Percentiles rank a stretch among this genome's conserved stretches.
Evolutionary conservation across 2,329 filamentous ascomycete species (phyloP).

Genomic region (Alternaria consortialis): DNA sequence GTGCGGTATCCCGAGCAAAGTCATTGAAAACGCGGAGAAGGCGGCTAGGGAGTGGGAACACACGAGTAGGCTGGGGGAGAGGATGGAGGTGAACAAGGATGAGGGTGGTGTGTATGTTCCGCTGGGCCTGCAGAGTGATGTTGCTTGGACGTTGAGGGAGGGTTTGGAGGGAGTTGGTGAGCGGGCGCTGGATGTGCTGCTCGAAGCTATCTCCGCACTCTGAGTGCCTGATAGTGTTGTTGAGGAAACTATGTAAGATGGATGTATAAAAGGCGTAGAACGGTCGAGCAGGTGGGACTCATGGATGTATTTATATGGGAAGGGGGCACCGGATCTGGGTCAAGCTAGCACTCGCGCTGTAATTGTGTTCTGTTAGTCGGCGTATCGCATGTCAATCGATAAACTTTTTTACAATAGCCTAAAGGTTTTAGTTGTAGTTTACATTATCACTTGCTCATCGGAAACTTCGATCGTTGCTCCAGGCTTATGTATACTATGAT

Average conservation of each 20-base stretch:
- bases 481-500: no score
- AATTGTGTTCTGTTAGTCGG: constrained; percentile 7
- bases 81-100: constrained; percentile 74
- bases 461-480: neutral
- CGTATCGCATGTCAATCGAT: neutral
- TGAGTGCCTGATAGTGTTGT: constrained; percentile 35
- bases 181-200: constrained; percentile 64
- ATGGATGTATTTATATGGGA: constrained; percentile 9
- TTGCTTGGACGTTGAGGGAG: constrained; percentile 77
- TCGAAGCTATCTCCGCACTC: constrained; percentile 64
- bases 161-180: constrained; percentile 56
- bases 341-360: neutral
- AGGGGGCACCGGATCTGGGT: neutral
- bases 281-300: neutral
- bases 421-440: neutral
- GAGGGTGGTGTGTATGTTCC: constrained; percentile 83
- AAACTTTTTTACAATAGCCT: neutral
- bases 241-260: neutral
- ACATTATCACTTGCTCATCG: neutral
- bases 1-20: constrained; percentile 87
- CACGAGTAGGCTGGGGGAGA: constrained; percentile 88
- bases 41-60: constrained; percentile 95
- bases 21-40: constrained; percentile 86
- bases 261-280: neutral
- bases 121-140: constrained; percentile 85